These are phyloP conservation scores for Rosa lucieae DNA, from an alignment of 306 rosid species.

Conservation along the genomic window DNA sequence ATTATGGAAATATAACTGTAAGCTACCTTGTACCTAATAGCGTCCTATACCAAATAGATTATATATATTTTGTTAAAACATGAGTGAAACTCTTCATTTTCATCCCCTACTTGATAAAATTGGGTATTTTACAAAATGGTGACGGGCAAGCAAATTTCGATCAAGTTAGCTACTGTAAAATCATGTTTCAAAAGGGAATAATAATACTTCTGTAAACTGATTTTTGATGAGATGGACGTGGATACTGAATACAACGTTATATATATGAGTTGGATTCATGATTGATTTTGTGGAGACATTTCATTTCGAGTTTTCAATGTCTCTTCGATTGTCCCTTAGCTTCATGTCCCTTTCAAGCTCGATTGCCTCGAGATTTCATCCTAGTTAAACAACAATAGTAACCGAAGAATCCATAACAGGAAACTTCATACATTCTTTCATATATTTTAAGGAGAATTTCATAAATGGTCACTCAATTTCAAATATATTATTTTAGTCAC, in stretches of 20 bases:
- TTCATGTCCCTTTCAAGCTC: constrained; percentile 21
- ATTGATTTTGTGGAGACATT: neutral
- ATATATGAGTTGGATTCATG: constrained; percentile 9
- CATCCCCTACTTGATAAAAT: neutral
- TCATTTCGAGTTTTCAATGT: constrained; percentile 2
- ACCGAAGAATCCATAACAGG: constrained; percentile 1
- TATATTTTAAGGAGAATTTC: no score
- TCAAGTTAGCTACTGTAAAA: neutral
- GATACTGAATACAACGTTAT: neutral
- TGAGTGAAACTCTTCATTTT: neutral
- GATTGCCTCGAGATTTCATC: constrained; percentile 27
- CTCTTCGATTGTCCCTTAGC: neutral
- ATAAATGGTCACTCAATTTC: no score
- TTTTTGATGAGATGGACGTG: neutral
- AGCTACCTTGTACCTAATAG: neutral
- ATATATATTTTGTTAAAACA: neutral
- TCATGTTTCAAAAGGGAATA: neutral
- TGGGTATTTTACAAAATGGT: neutral
- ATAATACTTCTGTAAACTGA: neutral
- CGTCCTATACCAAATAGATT: neutral
- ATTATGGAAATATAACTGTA: neutral
- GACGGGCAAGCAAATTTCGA: neutral
- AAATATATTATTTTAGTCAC: no score
- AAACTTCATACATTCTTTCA: neutral
- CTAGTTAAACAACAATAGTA: constrained; percentile 5